Base-by-base conservation (phyloP, 192 early-diverging fungal species). In the Dispira simplex region DNA sequence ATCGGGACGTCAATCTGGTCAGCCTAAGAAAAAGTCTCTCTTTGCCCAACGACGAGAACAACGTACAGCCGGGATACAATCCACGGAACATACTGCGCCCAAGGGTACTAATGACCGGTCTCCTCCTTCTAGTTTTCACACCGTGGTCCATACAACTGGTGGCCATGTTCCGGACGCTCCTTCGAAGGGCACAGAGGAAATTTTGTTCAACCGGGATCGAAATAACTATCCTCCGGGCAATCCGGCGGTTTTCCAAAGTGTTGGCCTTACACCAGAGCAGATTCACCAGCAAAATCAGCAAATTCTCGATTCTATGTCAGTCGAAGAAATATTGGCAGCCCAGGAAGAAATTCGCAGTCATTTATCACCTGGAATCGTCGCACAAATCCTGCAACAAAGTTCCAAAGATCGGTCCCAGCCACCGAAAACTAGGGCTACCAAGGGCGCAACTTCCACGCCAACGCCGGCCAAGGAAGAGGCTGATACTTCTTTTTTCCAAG, bases 281-380 rank as follows among this genome's bases (percentile, higher is more conserved):
- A 77, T 84, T 66, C 68, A 85, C 67, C 66, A 77, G 59, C 71
- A 83, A 58, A 81, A 85, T 64, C 48, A 68, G 9, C 28, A 62
- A n/a, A 69, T 68, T 11, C 60, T 90, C 11, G 65, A 68, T 32
- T 57, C 49, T 18, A 94, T 96, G 93, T 72, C 87, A 0, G 75
- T 71, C 26, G 69, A 75, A 10, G 89, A 94, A 46, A 86, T 92
- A 25, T 63, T 75, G 3, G 79, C 83, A 58, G 86, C 88, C 10
- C 78, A 80, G 9, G 73, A 70, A 16, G 85, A 91, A 56, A 80
- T 96, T 23, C 65, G 79, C 54, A 68, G 70, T 0, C 77, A 78
- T 32, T 63, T 94, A 25, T 81, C 83, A 58, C 79, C 81, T 12
- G 80, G 76, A 13, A 68, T 85, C 0, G 72, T 94, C 39, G 71